Evolutionary conservation across 805 yeast genomes (phyloP).

Genomic region (Candida mattraensis): DNA sequence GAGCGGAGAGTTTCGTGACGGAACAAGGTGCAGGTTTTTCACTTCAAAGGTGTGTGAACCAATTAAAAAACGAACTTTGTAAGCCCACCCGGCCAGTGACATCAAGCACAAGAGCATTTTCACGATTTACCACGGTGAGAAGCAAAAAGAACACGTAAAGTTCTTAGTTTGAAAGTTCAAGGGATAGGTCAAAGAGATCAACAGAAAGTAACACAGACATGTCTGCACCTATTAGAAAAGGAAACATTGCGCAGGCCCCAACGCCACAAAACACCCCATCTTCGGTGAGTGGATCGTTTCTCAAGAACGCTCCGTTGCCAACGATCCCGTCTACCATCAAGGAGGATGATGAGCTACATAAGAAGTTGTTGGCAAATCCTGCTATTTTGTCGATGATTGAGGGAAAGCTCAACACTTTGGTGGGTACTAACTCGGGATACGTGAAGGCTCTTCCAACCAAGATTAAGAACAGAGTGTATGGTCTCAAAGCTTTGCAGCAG

Average conservation of each 20-base stretch:
- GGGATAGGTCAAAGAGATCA: conserved; percentile 1
- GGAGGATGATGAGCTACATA: conserved; percentile 54
- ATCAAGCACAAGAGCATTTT: neutral
- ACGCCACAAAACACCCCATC: conserved; percentile 99
- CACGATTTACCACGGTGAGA: neutral
- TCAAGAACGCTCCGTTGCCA: conserved; percentile 60
- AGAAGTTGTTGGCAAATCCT: conserved; percentile 62
- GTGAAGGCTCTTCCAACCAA: conserved; percentile 69
- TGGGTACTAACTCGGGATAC: conserved; percentile 87
- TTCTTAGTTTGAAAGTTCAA: neutral
- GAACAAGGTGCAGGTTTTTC: too few relatives aligned
- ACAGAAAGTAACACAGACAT: conserved; percentile 37
- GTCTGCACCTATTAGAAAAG: conserved; percentile 87
- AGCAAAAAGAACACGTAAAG: neutral
- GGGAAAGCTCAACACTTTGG: conserved; percentile 79
- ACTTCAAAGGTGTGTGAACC: too few relatives aligned
- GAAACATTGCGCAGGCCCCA: conserved; percentile 88
- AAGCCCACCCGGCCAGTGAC: too few relatives aligned
- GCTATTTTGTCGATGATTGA: conserved; percentile 83
- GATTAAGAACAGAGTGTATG: conserved; percentile 75
- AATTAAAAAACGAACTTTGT: too few relatives aligned
- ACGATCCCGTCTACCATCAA: conserved; percentile 67
- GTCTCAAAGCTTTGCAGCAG: conserved; percentile 78
- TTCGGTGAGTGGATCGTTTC: conserved; percentile 70
- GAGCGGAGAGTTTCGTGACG: too few relatives aligned